A percentile compares a stretch with the other conserved stretches of the same genome.
Evolutionary conservation across 352 stramenopile genomes (phyloP).

Genomic region (Elongisporangium prolatum): DNA sequence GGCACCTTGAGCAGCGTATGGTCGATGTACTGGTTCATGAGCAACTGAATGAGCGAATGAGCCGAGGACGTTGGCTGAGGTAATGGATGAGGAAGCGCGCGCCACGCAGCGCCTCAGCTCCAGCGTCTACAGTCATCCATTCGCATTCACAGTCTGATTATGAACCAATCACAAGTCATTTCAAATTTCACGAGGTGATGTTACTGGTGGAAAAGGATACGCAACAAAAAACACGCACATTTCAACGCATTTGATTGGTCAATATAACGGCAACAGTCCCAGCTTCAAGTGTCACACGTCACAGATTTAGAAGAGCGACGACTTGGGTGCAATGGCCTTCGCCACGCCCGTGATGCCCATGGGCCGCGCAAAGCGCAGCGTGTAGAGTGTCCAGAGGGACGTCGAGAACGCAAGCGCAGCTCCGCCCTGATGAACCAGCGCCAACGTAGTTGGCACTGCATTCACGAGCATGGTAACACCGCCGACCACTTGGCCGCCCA

Average conservation of each 20-base stretch:
- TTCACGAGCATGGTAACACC: conserved; percentile 94
- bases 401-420: conserved; percentile 49
- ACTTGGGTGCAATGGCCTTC: conserved; percentile 9
- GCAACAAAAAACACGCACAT: background rate
- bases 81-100: background rate
- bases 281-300: conserved; percentile 1
- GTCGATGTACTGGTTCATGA: conserved; percentile 70
- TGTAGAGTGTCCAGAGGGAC: conserved; percentile 63
- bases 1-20: conserved; percentile 79
- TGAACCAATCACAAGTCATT: background rate
- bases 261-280: background rate
- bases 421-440: conserved; percentile 89
- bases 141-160: background rate
- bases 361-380: conserved; percentile 55
- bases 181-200: background rate
- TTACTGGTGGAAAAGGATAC: background rate
- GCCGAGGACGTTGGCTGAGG: no score
- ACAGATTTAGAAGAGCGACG: conserved; percentile 1
- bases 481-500: conserved; percentile 74
- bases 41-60: background rate
- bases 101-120: background rate
- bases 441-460: conserved; percentile 92
- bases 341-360: conserved; percentile 19
- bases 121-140: background rate
- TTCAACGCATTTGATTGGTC: background rate